A percentile compares a stretch with the other conserved stretches of the same genome.
These are phyloP conservation scores for Podospora appendiculata DNA, from an alignment of 495 filamentous ascomycete genomes.

Conservation along the genomic window DNA sequence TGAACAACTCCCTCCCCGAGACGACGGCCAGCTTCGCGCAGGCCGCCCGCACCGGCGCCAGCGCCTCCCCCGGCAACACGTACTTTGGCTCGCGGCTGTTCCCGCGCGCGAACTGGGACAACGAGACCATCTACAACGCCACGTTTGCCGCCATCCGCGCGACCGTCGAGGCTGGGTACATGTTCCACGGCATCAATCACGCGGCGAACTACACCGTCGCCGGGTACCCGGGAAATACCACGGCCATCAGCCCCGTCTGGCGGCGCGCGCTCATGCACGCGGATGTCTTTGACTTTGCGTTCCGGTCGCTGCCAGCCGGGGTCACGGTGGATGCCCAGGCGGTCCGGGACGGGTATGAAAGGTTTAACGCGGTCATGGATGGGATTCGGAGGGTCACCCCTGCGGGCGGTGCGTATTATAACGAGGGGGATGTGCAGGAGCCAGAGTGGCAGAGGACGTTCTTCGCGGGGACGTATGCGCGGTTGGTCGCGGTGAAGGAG, in stretches of 20 bases:
- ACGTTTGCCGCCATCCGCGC: constrained; percentile 33
- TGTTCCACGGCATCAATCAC: constrained; percentile 36
- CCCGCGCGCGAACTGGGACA: constrained; percentile 39
- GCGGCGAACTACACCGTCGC: constrained; percentile 16
- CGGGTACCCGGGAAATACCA: constrained; percentile 31
- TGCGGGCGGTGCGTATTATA: constrained; percentile 34
- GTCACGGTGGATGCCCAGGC: neutral
- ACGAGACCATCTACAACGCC: constrained; percentile 25
- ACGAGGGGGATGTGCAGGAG: constrained; percentile 46
- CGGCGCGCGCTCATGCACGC: constrained; percentile 47
- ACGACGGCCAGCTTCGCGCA: constrained; percentile 1
- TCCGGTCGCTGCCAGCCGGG: neutral
- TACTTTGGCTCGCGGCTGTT: constrained; percentile 41
- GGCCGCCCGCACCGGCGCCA: constrained; percentile 6
- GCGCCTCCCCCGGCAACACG: constrained; percentile 18
- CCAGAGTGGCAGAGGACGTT: constrained; percentile 52
- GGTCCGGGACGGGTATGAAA: constrained; percentile 11
- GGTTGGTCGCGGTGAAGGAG: constrained; percentile 43
- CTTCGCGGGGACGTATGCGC: constrained; percentile 46
- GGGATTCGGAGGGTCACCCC: constrained; percentile 24
- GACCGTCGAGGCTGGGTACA: constrained; percentile 29
- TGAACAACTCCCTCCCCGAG: constrained; percentile 10
- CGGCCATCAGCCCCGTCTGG: constrained; percentile 46
- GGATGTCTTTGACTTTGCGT: constrained; percentile 28
- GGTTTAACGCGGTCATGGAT: constrained; percentile 20